Evolutionary conservation across 2,329 filamentous ascomycete genomes (phyloP).

Genomic region (Scopulariopsis brevicaulis): DNA sequence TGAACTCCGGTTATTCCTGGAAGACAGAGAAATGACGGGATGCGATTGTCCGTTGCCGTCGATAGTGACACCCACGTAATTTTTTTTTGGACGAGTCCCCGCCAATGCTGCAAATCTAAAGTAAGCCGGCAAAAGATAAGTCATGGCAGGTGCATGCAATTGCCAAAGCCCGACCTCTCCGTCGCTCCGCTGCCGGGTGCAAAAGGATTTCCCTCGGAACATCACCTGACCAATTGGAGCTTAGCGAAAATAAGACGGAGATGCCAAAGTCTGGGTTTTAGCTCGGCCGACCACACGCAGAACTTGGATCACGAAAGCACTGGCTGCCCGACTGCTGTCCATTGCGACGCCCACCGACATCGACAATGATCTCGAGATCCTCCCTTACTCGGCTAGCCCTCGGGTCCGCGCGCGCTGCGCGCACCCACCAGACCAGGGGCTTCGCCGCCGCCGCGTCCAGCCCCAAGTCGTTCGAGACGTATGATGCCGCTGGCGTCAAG

Average conservation of each 20-base stretch:
- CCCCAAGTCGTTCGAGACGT: constrained; percentile 77
- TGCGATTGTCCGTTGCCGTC: constrained; percentile 22
- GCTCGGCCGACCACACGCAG: constrained; percentile 2
- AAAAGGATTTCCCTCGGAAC: constrained; percentile 4
- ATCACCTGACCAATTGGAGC: constrained; percentile 6
- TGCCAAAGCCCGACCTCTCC: background rate
- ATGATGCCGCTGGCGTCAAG: constrained; percentile 82
- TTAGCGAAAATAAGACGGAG: constrained; percentile 6
- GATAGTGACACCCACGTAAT: background rate
- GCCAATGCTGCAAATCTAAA: background rate
- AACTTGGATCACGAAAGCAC: constrained; percentile 5
- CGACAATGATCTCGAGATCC: constrained; percentile 53
- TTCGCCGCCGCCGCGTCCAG: constrained; percentile 47
- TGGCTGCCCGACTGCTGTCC: constrained; percentile 25
- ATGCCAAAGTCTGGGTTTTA: constrained; percentile 4
- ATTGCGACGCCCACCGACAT: constrained; percentile 41
- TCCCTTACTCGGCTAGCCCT: constrained; percentile 47
- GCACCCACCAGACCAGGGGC: constrained; percentile 35
- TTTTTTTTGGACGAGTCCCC: background rate
- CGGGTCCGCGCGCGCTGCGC: constrained; percentile 45
- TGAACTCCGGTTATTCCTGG: background rate
- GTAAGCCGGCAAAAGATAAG: background rate
- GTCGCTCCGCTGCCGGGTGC: background rate
- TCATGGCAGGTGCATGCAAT: background rate
- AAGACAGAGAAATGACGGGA: background rate